phyloP scores from a whole-genome alignment of 805 yeast genomes.

The Wickerhamiella spandovensis region DNA sequence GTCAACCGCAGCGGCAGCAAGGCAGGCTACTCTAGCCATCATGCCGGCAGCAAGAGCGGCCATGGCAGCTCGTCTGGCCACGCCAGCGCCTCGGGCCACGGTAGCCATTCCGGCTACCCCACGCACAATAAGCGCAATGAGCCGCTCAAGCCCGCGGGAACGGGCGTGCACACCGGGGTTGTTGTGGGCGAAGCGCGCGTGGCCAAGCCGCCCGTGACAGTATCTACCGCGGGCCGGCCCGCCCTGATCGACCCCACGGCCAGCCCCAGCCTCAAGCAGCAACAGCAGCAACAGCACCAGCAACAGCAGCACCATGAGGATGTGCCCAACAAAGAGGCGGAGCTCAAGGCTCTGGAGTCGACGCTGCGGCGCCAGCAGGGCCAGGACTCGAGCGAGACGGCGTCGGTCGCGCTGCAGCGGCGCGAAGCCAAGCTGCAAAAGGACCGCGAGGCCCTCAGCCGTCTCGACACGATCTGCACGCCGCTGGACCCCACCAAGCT shows the following conservation, averaged over 20 bases:
- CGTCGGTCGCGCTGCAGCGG: slow-evolving; percentile 26
- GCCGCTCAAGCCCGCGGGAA: background rate
- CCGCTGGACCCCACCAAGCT: slow-evolving; percentile 68
- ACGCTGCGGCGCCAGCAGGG: slow-evolving; percentile 4
- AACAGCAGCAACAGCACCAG: too few relatives aligned
- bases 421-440: slow-evolving; percentile 65
- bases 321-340: slow-evolving; percentile 16
- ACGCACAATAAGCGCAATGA: background rate
- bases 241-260: background rate
- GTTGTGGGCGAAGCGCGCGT: slow-evolving; percentile 15
- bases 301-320: slow-evolving; percentile 21
- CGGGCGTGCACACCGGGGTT: background rate
- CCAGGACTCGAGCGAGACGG: slow-evolving; percentile 3
- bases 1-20: background rate
- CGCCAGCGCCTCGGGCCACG: background rate
- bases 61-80: too few relatives aligned
- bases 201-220: slow-evolving; percentile 8
- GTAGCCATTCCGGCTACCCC: background rate
- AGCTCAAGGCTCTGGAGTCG: slow-evolving; percentile 13
- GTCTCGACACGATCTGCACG: slow-evolving; percentile 62
- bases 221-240: slow-evolving; percentile 2
- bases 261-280: background rate
- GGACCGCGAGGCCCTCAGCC: slow-evolving; percentile 59
- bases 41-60: background rate
- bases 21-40: background rate